phyloP scores from a whole-genome alignment of 768 basidiomycete genomes.

The Tricholoma sp. region DNA sequence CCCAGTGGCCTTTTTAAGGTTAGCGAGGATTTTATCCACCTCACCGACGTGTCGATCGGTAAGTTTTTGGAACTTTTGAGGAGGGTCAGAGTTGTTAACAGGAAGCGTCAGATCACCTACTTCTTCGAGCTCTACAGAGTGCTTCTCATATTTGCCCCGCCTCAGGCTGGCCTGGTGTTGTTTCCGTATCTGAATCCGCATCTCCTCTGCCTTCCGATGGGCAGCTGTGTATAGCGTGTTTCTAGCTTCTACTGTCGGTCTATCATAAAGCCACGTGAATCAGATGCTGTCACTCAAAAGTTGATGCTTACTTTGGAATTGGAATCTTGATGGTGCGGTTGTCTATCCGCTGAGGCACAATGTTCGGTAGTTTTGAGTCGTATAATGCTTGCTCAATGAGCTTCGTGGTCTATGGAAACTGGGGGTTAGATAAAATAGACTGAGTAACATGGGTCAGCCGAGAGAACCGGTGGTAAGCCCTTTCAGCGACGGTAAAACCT shows the following conservation, averaged over 20 bases:
- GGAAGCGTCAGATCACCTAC: slow-evolving; percentile 30
- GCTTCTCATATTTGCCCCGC: slow-evolving; percentile 64
- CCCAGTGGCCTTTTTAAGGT: slow-evolving; percentile 55
- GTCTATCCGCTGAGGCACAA: slow-evolving; percentile 70
- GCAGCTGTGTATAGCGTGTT: slow-evolving; percentile 49
- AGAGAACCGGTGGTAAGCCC: background rate
- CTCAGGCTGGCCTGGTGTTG: slow-evolving; percentile 64
- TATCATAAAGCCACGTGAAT: slow-evolving; percentile 20
- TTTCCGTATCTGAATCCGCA: slow-evolving; percentile 70
- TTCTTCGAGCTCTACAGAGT: slow-evolving; percentile 65
- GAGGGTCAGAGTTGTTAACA: background rate
- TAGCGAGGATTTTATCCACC: slow-evolving; percentile 59
- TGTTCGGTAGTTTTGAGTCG: slow-evolving; percentile 65
- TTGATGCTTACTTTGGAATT: slow-evolving; percentile 60
- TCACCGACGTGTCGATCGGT: slow-evolving; percentile 57
- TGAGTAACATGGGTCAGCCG: background rate
- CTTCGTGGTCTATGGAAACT: slow-evolving; percentile 62
- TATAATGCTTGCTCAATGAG: slow-evolving; percentile 71
- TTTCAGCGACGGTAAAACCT: slow-evolving; percentile 22
- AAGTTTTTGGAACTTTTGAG: slow-evolving; percentile 67
- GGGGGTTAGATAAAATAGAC: slow-evolving; percentile 14
- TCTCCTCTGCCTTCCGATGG: slow-evolving; percentile 66
- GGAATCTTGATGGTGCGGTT: slow-evolving; percentile 71
- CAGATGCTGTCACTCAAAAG: background rate
- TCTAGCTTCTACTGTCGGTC: slow-evolving; percentile 75